Evolutionary conservation across 768 basidiomycete species (phyloP).

Genomic region (Macrolepiota fuliginosa): DNA sequence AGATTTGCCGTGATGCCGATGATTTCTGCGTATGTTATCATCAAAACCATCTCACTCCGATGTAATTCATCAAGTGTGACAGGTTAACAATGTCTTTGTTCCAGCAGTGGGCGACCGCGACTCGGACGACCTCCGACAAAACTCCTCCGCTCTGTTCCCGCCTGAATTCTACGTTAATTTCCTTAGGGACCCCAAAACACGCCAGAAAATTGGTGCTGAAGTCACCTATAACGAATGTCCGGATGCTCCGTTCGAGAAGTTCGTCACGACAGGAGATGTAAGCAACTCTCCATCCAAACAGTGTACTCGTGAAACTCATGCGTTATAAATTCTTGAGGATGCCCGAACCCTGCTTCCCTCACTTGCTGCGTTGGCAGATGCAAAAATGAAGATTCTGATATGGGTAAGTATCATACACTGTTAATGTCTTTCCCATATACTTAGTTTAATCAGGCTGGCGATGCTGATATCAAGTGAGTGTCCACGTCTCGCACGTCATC

Average conservation of each 20-base stretch:
- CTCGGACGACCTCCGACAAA: slow-evolving; percentile 57
- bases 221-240: slow-evolving; percentile 48
- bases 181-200: slow-evolving; percentile 32
- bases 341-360: slow-evolving; percentile 53
- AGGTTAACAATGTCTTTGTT: slow-evolving; percentile 45
- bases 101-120: slow-evolving; percentile 55
- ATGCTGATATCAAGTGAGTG: slow-evolving; percentile 49
- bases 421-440: background rate
- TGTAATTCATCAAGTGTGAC: background rate
- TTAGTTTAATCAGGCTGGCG: slow-evolving; percentile 33
- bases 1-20: slow-evolving; percentile 49
- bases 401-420: slow-evolving; percentile 34
- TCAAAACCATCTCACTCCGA: background rate
- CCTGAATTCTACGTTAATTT: slow-evolving; percentile 54
- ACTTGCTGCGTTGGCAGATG: slow-evolving; percentile 44
- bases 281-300: slow-evolving; percentile 12
- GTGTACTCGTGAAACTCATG: background rate
- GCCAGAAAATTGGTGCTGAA: slow-evolving; percentile 52
- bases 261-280: slow-evolving; percentile 57
- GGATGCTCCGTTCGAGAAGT: slow-evolving; percentile 36
- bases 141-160: slow-evolving; percentile 49
- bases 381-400: slow-evolving; percentile 38
- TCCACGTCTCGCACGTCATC: background rate
- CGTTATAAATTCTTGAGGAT: slow-evolving; percentile 31
- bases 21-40: slow-evolving; percentile 49